Evolutionary conservation across 495 filamentous ascomycete genomes (phyloP).

Genomic region (Neurospora sp.): DNA sequence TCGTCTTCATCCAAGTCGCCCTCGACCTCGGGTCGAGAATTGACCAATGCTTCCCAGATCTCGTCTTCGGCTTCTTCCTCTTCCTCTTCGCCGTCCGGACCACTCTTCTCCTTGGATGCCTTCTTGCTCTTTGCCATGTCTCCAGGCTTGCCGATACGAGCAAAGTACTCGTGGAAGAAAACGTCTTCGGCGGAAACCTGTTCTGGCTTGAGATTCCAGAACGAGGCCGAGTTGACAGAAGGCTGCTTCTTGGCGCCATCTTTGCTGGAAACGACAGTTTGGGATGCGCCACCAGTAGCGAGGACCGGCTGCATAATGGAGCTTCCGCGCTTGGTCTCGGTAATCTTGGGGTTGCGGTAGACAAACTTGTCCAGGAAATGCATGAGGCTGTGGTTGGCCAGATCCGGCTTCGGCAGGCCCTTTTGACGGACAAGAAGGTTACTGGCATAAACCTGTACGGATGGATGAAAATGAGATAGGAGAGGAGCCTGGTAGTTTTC

Average conservation of each 20-base stretch:
- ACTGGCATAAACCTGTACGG: slow-evolving; percentile 77
- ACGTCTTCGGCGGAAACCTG: slow-evolving; percentile 84
- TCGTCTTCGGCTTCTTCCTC: slow-evolving; percentile 56
- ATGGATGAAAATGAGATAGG: slow-evolving; percentile 80
- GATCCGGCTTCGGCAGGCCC: slow-evolving; percentile 77
- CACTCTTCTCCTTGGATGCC: slow-evolving; percentile 33
- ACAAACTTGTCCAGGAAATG: slow-evolving; percentile 96
- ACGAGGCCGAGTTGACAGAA: slow-evolving; percentile 72
- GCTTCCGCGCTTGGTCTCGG: slow-evolving; percentile 50
- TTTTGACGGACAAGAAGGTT: slow-evolving; percentile 54
- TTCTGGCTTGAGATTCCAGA: slow-evolving; percentile 83
- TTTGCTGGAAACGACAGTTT: slow-evolving; percentile 54
- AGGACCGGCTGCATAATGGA: slow-evolving; percentile 95
- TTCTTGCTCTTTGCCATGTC: slow-evolving; percentile 46
- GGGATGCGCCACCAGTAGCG: slow-evolving; percentile 47
- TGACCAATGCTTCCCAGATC: slow-evolving; percentile 89
- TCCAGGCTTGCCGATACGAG: slow-evolving; percentile 57
- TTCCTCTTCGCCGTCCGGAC: slow-evolving; percentile 12
- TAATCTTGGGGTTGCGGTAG: slow-evolving; percentile 78
- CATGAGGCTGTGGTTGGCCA: slow-evolving; percentile 76
- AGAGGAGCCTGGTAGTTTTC: slow-evolving; percentile 49
- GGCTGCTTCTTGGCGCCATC: slow-evolving; percentile 36
- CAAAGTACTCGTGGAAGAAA: slow-evolving; percentile 98
- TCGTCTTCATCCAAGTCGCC: slow-evolving; percentile 41
- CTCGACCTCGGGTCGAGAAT: slow-evolving; percentile 44